These are phyloP conservation scores for Tripidium arundinaceum DNA, from an alignment of 202 grass and related monocot genomes.

Conservation along the genomic window DNA sequence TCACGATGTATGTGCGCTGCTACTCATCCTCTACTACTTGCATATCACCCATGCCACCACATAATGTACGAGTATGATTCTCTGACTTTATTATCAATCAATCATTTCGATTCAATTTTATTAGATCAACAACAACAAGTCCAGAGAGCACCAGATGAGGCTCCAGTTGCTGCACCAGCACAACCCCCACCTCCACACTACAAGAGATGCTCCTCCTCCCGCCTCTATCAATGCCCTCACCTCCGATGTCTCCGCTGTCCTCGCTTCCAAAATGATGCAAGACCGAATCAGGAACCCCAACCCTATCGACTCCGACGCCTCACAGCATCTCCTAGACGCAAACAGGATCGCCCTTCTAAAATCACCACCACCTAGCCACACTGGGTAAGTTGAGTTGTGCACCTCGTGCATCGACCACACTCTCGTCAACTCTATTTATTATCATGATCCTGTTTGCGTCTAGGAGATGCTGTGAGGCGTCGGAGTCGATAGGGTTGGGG, in stretches of 20 bases:
- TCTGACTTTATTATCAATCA: too few relatives aligned
- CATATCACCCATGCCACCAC: too few relatives aligned
- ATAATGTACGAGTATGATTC: too few relatives aligned
- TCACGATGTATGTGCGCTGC: neutral
- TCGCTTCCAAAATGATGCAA: conserved; percentile 80
- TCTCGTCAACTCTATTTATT: neutral
- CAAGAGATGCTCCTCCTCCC: conserved; percentile 15
- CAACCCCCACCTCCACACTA: conserved; percentile 42
- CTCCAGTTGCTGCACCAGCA: conserved; percentile 68
- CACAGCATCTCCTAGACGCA: conserved; percentile 61
- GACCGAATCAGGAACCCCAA: conserved; percentile 71
- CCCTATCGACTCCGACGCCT: conserved; percentile 48
- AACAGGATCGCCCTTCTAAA: conserved; percentile 67
- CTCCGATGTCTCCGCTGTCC: conserved; percentile 63
- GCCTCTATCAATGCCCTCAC: conserved; percentile 39
- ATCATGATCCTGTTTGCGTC: conserved; percentile 37
- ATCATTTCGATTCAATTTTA: neutral
- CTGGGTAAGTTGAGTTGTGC: conserved; percentile 45
- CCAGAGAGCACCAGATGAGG: conserved; percentile 81
- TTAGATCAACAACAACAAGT: too few relatives aligned
- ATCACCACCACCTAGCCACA: conserved; percentile 47
- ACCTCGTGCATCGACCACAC: neutral
- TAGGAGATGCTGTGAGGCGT: conserved; percentile 59
- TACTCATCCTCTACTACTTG: neutral
- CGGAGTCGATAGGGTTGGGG: conserved; percentile 47